A percentile compares a stretch with the other conserved stretches of the same genome.
Evolutionary conservation across 1,284 basidiomycete genomes (phyloP).

Genomic region (Papiliotrema terrestris): DNA sequence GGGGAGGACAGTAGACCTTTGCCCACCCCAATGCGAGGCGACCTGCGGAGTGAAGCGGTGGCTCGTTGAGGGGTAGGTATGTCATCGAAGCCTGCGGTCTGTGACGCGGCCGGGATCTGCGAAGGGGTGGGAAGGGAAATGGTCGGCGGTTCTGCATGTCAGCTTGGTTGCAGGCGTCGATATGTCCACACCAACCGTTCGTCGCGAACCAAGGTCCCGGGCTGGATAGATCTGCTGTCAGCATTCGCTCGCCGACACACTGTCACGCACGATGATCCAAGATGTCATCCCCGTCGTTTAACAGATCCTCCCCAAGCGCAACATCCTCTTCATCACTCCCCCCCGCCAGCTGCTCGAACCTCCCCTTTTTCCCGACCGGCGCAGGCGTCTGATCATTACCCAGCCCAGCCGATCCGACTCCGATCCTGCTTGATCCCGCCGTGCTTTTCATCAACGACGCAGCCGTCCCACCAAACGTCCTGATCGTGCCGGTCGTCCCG

Average conservation of each 20-base stretch:
- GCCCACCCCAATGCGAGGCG: conserved; percentile 10
- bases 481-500: conserved; percentile 54
- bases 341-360: conserved; percentile 21
- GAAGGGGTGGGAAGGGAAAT: not conserved
- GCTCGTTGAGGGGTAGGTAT: conserved; percentile 13
- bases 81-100: conserved; percentile 19
- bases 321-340: conserved; percentile 39
- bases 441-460: not conserved
- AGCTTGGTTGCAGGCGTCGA: not conserved
- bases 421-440: not conserved
- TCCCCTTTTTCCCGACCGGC: conserved; percentile 37
- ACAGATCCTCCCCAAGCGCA: conserved; percentile 7
- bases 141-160: conserved; percentile 4
- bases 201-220: not conserved
- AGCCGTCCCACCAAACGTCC: not conserved
- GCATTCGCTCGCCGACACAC: not conserved
- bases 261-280: conserved; percentile 9
- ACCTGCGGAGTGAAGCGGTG: conserved; percentile 1
- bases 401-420: not conserved
- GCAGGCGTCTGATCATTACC: conserved; percentile 22
- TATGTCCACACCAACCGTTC: not conserved
- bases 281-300: conserved; percentile 9
- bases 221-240: conserved; percentile 2
- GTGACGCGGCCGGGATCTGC: conserved; percentile 14
- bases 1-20: not conserved